phyloP scores from a whole-genome alignment of 1,284 basidiomycete species.

The Leccinum angustisporum region DNA sequence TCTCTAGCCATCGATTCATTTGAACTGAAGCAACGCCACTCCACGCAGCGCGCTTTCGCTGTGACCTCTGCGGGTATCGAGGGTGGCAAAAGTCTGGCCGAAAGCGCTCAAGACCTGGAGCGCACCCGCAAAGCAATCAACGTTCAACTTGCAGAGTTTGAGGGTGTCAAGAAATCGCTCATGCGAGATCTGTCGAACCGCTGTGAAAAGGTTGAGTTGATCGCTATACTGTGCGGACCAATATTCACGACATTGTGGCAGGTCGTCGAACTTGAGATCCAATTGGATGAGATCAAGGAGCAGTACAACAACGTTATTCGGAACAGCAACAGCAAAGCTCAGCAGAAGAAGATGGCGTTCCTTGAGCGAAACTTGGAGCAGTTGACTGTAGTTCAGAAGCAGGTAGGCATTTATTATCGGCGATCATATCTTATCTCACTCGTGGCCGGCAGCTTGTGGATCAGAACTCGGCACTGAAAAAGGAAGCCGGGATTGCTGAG shows the following conservation, averaged over 20 bases:
- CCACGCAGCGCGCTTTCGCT: slow-evolving; percentile 86
- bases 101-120: slow-evolving; percentile 96
- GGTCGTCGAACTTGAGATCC: slow-evolving; percentile 99
- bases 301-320: slow-evolving; percentile 99
- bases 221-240: slow-evolving; percentile 3
- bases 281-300: slow-evolving; percentile 97
- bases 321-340: slow-evolving; percentile 96
- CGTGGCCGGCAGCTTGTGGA: slow-evolving; percentile 79
- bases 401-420: slow-evolving; percentile 50
- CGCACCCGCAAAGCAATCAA: slow-evolving; percentile 96
- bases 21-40: slow-evolving; percentile 9
- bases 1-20: neutral
- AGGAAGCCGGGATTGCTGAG: slow-evolving; percentile 96
- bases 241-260: slow-evolving; percentile 35
- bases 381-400: slow-evolving; percentile 94
- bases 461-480: slow-evolving; percentile 97
- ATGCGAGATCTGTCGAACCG: slow-evolving; percentile 99
- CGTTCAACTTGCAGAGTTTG: slow-evolving; percentile 96
- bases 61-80: slow-evolving; percentile 96
- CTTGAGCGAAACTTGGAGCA: slow-evolving; percentile 97
- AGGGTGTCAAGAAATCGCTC: slow-evolving; percentile 97
- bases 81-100: slow-evolving; percentile 93
- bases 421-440: slow-evolving; percentile 3
- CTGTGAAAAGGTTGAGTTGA: slow-evolving; percentile 86
- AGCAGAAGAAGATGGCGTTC: slow-evolving; percentile 99